phyloP scores from a whole-genome alignment of 129 eudicot genomes.

The Helianthus tuberosus region DNA sequence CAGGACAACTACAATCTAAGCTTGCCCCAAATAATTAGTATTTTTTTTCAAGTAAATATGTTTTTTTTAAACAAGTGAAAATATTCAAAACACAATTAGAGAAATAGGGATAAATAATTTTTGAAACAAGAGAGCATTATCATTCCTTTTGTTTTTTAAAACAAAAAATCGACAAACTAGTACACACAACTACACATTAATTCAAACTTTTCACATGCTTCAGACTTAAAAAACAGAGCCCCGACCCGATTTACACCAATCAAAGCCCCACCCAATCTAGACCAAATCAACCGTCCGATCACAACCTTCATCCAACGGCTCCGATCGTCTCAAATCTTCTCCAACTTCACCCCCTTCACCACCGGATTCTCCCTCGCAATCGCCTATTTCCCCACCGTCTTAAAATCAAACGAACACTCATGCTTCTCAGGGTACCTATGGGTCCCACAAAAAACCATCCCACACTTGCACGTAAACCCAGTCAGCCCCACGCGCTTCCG shows the following conservation, averaged over 20 bases:
- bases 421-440: constrained; percentile 73
- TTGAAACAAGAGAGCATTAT: neutral
- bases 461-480: constrained; percentile 68
- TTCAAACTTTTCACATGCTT: constrained; percentile 35
- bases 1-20: too few relatives aligned
- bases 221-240: constrained; percentile 6
- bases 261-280: neutral
- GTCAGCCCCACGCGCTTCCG: constrained; percentile 59
- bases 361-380: constrained; percentile 71
- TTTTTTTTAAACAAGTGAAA: neutral
- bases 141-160: neutral
- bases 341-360: constrained; percentile 58
- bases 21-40: too few relatives aligned
- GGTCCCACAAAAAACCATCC: constrained; percentile 55
- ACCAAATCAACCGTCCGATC: constrained; percentile 19
- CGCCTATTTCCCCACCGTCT: constrained; percentile 50
- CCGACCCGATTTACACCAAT: constrained; percentile 23
- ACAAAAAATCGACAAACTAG: constrained; percentile 20
- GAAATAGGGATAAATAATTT: neutral
- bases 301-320: constrained; percentile 22
- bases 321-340: constrained; percentile 43
- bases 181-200: constrained; percentile 27
- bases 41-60: too few relatives aligned
- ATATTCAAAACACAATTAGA: neutral
- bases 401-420: constrained; percentile 56